Base-by-base conservation (phyloP, 2,329 filamentous ascomycete genomes). In the Aspergillus neoniger region DNA sequence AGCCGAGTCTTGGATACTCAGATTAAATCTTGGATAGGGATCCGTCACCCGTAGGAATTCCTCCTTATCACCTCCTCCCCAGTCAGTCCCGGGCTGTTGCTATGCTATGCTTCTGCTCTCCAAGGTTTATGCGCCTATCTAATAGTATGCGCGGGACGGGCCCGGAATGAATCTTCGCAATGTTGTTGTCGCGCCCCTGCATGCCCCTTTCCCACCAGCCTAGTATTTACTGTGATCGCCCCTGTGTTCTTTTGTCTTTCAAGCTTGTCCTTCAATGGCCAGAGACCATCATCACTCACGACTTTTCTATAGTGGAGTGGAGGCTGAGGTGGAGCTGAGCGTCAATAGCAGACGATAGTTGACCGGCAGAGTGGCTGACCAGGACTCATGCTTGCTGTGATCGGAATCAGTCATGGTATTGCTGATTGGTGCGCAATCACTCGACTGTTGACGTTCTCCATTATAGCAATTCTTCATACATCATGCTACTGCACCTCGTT, bases 101-200 rank as follows among this genome's bases (percentile, higher is more conserved):
- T 30, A 28, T 50, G 47, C 47, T n/a, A 17, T 28, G 25, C 23
- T 15, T 36, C 25, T 30, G 15, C n/a, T 28, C 47, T 52, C 48
- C 36, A 52, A 19, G 56, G 30, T 49, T 52, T 44, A 58, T 58
- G 56, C 48, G 38, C 19, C 48, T 58, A 58, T 58, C 47, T 50
- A 50, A 50, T 50, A 50, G 56, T 58, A 58, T 58, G 56, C 47
- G 51, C 14, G 38, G 51, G 47, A 41, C 47, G 52, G 52, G 44
- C 52, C 58, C 48, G 52, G 58, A 60, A 60, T 60, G 58, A 56
- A 50, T 60, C 58, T 47, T 56, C 52, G 58, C 58, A 55, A 60
- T 60, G 54, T 49, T 60, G 44, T 49, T 50, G 54, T 51, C 52
- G 48, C 53, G 38, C 58, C 58, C 58, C 58, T 60, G 52, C 58